Percentiles rank a stretch among this genome's conserved stretches.
These are phyloP conservation scores for Daldinia childiae DNA, from an alignment of 495 filamentous ascomycete species.

Conservation along the genomic window DNA sequence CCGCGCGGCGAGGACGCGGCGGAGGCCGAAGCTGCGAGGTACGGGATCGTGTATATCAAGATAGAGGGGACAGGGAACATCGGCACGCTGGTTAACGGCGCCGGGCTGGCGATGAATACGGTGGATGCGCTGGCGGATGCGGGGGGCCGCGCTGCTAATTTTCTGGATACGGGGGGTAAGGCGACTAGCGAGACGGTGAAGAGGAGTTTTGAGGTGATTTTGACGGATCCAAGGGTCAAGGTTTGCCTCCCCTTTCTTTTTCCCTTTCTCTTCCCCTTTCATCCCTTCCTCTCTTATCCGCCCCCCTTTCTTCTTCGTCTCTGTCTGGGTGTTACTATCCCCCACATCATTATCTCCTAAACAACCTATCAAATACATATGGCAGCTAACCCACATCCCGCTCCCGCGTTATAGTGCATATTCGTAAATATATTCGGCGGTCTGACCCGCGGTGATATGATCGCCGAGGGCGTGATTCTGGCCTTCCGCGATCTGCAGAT, in stretches of 20 bases:
- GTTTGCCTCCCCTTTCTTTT: conserved; percentile 28
- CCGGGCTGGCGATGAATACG: conserved; percentile 93
- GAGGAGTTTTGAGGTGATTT: conserved; percentile 75
- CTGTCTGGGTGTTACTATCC: not conserved
- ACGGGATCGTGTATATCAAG: conserved; percentile 79
- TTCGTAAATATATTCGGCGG: conserved; percentile 95
- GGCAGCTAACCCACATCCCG: not conserved
- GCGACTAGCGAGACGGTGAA: conserved; percentile 87
- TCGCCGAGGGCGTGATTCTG: conserved; percentile 81
- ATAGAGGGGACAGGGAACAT: conserved; percentile 55
- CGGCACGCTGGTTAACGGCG: conserved; percentile 85
- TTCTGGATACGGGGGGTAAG: conserved; percentile 91
- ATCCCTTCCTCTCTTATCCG: conserved; percentile 17
- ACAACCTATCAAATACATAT: not conserved
- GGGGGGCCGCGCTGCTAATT: conserved; percentile 76
- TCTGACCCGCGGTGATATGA: conserved; percentile 86
- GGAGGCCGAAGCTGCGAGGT: conserved; percentile 62
- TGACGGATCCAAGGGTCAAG: conserved; percentile 75
- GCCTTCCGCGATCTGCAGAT: conserved; percentile 79
- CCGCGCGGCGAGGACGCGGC: conserved; percentile 63
- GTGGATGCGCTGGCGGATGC: conserved; percentile 76
- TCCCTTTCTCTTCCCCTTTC: not conserved
- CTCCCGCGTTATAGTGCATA: conserved; percentile 51
- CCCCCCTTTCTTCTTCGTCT: conserved; percentile 17
- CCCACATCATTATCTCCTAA: not conserved